These are phyloP conservation scores for Wickerhamomyces subpelliculosus DNA, from an alignment of 805 yeast genomes.

Conservation along the genomic window DNA sequence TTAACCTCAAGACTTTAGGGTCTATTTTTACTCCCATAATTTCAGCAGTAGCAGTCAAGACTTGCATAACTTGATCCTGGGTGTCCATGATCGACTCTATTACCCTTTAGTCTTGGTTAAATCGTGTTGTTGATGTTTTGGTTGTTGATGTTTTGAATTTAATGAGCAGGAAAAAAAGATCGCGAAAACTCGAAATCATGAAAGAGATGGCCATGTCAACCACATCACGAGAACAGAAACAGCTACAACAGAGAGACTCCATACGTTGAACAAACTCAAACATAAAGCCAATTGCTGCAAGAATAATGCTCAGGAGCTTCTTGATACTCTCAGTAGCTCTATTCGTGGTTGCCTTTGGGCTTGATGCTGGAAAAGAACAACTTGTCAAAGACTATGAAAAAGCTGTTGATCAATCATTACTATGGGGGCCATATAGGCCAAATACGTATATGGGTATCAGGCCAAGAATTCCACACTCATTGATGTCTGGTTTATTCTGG, in stretches of 20 bases:
- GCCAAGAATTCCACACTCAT: slow-evolving; percentile 71
- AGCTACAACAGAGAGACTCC: too few relatives aligned
- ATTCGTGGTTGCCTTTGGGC: neutral
- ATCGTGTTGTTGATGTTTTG: neutral
- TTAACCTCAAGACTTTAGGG: neutral
- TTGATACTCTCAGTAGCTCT: too few relatives aligned
- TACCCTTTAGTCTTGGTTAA: neutral
- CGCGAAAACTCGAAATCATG: neutral
- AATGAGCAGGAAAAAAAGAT: too few relatives aligned
- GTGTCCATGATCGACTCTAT: too few relatives aligned
- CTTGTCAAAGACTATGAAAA: slow-evolving; percentile 19
- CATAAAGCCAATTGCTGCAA: too few relatives aligned
- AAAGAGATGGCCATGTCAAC: neutral
- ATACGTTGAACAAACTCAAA: too few relatives aligned
- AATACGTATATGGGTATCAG: slow-evolving; percentile 80
- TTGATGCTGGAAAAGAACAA: neutral
- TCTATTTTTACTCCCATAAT: neutral
- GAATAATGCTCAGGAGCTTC: neutral
- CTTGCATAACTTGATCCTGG: neutral
- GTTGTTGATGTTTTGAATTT: neutral
- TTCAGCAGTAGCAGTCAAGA: neutral
- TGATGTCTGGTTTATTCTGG: slow-evolving; percentile 85
- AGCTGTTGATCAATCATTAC: slow-evolving; percentile 42
- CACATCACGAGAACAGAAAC: too few relatives aligned
- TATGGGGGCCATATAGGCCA: slow-evolving; percentile 94